Evolutionary conservation across 106 monocot species (phyloP), one percentile per base, ranked within the genome.

Genomic region (Apostasia ramifera): DNA sequence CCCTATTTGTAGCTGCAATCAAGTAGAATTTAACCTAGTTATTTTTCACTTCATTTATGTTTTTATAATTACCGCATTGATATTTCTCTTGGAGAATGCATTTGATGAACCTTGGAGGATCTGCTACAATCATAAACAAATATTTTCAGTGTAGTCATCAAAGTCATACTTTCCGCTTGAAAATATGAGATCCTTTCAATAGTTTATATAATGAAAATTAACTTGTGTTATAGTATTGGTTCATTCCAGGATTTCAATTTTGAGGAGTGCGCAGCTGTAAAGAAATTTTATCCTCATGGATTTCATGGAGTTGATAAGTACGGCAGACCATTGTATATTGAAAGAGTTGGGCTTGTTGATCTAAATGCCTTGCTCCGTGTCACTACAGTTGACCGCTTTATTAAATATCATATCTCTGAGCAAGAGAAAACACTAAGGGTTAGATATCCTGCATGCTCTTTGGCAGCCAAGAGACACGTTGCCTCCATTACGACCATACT

Each of bases 311-410:
- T 89, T 43, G 89, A 89, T 58, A 79, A 72, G 62, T 80, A 70
- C 63, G 89, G 89, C 3, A 82, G 89, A 64, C 89, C 89, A 42
- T 5, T 89, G n/a, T 89, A 89, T 68, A 80, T 89, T 47, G 89
- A 89, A 68, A 82, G 85, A 55, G 74, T 89, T 55, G 89, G 89
- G 45, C 40, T 62, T 59, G 65, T 78, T 40, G 78, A 89, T 72
- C 71, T 82, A n/a, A 73, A 53, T 5, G 49, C 68, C 14, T 51
- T 89, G 1, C n/a, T 89, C 14, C 61, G 80, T 5, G 77, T 63
- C 13, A 82, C 85, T 43, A 82, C 70, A 14, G 59, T 75, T n/a
- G 85, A 89, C 37, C 79, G 82, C 14, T 85, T 55, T 55, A 11
- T 89, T 46, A 89, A 85, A 44, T 75, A 89, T 73, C 89, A 89